Evolutionary conservation across 2,329 filamentous ascomycete genomes (phyloP), one percentile per base, ranked within the genome.

Genomic region (Mycosphaerella arachidis): DNA sequence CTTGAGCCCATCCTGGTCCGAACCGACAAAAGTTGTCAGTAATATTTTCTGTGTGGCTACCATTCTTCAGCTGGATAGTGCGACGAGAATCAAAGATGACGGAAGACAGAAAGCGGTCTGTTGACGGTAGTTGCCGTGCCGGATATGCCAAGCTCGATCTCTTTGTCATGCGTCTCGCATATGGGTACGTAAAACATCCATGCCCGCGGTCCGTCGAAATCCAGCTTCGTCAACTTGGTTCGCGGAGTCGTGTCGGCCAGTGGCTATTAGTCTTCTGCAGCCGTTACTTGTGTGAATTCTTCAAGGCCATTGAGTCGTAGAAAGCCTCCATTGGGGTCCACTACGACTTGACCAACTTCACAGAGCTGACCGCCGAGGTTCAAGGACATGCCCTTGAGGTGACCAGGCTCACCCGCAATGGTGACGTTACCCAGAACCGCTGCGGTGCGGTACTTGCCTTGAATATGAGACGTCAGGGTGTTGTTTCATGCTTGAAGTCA

Each of bases 151-250:
- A n/a, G n/a, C n/a, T n/a, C n/a, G n/a, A n/a, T n/a, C n/a, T n/a
- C n/a, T n/a, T n/a, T n/a, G n/a, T n/a, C n/a, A n/a, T n/a, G n/a
- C n/a, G n/a, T n/a, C n/a, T n/a, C n/a, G n/a, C n/a, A n/a, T n/a
- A n/a, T n/a, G n/a, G n/a, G n/a, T n/a, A n/a, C n/a, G n/a, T n/a
- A n/a, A n/a, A n/a, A n/a, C n/a, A n/a, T n/a, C n/a, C n/a, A n/a
- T n/a, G n/a, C n/a, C n/a, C n/a, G n/a, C n/a, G n/a, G n/a, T n/a
- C n/a, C 64, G 65, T 56, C 79, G 77, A 58, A 74, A 77, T 12
- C 73, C 75, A 8, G 76, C 76, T 63, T 79, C 78, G 18, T 74
- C 75, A 6, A 79, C 73, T 50, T 78, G 73, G 55, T 73, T 72
- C 67, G 73, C 77, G 16, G 33, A 27, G 29, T 55, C 27, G 18